Conservation (phyloP, 2,329 filamentous ascomycete genomes). For the Botrytis cinerea region DNA sequence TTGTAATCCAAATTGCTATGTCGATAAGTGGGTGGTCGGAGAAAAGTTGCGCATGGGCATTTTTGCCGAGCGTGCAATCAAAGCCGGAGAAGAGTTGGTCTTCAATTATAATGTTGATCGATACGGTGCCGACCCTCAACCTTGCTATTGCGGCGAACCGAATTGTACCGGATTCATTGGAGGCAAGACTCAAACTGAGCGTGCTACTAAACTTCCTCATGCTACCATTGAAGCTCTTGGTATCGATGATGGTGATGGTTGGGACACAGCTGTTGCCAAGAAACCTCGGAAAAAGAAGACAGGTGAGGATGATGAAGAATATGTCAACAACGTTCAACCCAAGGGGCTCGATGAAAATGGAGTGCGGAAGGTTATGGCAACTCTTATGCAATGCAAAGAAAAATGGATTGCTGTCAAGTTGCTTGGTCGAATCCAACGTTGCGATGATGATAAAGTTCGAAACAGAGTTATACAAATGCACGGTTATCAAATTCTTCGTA, state of each 20-base stretch:
- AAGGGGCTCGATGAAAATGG: slow-evolving; percentile 78
- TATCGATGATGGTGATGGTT: slow-evolving; percentile 88
- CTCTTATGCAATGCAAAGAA: slow-evolving; percentile 96
- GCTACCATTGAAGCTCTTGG: slow-evolving; percentile 92
- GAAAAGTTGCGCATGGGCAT: slow-evolving; percentile 99
- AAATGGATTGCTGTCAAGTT: slow-evolving; percentile 99
- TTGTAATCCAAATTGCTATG: slow-evolving; percentile 97
- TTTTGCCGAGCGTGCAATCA: slow-evolving; percentile 83
- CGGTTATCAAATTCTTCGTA: slow-evolving; percentile 92
- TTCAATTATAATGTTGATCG: slow-evolving; percentile 99
- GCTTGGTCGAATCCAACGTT: slow-evolving; percentile 81
- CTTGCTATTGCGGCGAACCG: slow-evolving; percentile 91
- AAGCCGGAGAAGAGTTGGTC: slow-evolving; percentile 88
- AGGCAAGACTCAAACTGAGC: slow-evolving; percentile 95
- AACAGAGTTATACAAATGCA: slow-evolving; percentile 94
- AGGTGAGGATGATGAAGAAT: slow-evolving; percentile 91
- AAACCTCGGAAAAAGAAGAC: slow-evolving; percentile 90
- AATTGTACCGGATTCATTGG: slow-evolving; percentile 97
- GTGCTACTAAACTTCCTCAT: slow-evolving; percentile 85
- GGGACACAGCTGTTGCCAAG: slow-evolving; percentile 88
- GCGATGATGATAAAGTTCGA: slow-evolving; percentile 82
- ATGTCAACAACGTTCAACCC: slow-evolving; percentile 84
- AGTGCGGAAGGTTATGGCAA: slow-evolving; percentile 93
- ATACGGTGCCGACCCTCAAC: slow-evolving; percentile 94
- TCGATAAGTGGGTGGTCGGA: slow-evolving; percentile 98